phyloP scores from a whole-genome alignment of 2,329 filamentous ascomycete species.

The Aspergillus sp. region DNA sequence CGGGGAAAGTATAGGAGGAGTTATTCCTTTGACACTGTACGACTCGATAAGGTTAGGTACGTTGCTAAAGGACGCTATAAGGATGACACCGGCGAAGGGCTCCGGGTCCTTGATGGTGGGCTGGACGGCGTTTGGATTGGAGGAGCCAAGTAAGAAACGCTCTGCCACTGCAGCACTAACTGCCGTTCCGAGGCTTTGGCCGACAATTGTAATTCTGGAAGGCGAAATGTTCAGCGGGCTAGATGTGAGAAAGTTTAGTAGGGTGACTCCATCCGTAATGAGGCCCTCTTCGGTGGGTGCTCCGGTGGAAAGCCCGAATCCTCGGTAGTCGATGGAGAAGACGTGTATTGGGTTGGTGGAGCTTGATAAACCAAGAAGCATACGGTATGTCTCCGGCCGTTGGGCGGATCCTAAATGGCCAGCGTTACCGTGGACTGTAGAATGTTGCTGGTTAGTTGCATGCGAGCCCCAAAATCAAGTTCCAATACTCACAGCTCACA shows the following conservation, averaged over 20 bases:
- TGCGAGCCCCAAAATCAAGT: not conserved
- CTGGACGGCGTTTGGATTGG: constrained; percentile 33
- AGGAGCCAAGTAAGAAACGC: constrained; percentile 57
- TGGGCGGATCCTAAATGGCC: constrained; percentile 79
- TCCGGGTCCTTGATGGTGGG: constrained; percentile 47
- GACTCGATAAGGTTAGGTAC: constrained; percentile 70
- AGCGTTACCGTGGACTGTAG: constrained; percentile 63
- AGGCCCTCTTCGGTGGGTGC: constrained; percentile 76
- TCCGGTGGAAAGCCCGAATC: constrained; percentile 81
- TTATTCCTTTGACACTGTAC: constrained; percentile 74
- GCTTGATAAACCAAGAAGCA: constrained; percentile 68
- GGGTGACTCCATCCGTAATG: constrained; percentile 72
- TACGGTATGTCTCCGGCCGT: constrained; percentile 75
- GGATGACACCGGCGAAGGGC: constrained; percentile 75
- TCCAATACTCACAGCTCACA: constrained; percentile 49
- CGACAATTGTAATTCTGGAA: constrained; percentile 73
- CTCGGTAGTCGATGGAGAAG: constrained; percentile 87
- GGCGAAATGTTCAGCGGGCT: constrained; percentile 65
- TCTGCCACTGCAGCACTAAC: constrained; percentile 75
- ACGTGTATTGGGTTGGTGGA: constrained; percentile 67
- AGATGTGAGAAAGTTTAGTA: constrained; percentile 64
- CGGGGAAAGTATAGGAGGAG: constrained; percentile 74
- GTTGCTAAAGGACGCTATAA: constrained; percentile 77
- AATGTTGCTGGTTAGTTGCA: constrained; percentile 8
- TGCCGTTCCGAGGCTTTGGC: constrained; percentile 86